These are phyloP conservation scores for Phialemoniopsis sp. DNA, from an alignment of 2,329 filamentous ascomycete genomes.

Conservation along the genomic window DNA sequence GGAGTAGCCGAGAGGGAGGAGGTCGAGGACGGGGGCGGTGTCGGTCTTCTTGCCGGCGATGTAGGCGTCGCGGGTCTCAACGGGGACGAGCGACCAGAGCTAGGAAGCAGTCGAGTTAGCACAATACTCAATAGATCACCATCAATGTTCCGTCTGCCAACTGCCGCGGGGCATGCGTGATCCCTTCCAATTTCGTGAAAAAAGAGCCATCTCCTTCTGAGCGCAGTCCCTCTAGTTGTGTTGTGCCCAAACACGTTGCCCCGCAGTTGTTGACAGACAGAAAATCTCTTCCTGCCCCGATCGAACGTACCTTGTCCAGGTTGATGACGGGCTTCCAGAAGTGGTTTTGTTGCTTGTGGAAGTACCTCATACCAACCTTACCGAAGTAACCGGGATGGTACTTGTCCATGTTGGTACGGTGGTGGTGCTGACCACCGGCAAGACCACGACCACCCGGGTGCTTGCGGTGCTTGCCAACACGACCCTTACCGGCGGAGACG, in stretches of 20 bases:
- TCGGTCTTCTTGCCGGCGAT: slow-evolving; percentile 73
- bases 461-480: slow-evolving; percentile 99
- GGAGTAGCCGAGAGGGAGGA: slow-evolving; percentile 94
- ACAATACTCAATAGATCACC: slow-evolving; percentile 19
- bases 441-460: slow-evolving; percentile 76
- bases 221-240: too few relatives aligned
- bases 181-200: background rate
- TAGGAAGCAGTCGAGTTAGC: slow-evolving; percentile 26
- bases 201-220: background rate
- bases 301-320: slow-evolving; percentile 79
- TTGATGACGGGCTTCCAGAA: slow-evolving; percentile 99
- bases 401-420: slow-evolving; percentile 79
- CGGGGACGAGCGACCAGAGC: slow-evolving; percentile 94
- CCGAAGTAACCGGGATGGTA: slow-evolving; percentile 99
- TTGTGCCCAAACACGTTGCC: background rate
- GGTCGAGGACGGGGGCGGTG: slow-evolving; percentile 95
- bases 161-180: too few relatives aligned
- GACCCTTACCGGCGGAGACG: slow-evolving; percentile 97
- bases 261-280: background rate
- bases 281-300: background rate
- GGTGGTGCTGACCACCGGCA: slow-evolving; percentile 99
- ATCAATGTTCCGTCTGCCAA: background rate
- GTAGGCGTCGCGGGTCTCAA: slow-evolving; percentile 92
- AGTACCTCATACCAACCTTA: slow-evolving; percentile 93
- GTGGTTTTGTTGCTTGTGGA: slow-evolving; percentile 93